These are phyloP conservation scores for Cyclospora cayetanensis DNA, from an alignment of 169 alveolate genomes.

Conservation along the genomic window DNA sequence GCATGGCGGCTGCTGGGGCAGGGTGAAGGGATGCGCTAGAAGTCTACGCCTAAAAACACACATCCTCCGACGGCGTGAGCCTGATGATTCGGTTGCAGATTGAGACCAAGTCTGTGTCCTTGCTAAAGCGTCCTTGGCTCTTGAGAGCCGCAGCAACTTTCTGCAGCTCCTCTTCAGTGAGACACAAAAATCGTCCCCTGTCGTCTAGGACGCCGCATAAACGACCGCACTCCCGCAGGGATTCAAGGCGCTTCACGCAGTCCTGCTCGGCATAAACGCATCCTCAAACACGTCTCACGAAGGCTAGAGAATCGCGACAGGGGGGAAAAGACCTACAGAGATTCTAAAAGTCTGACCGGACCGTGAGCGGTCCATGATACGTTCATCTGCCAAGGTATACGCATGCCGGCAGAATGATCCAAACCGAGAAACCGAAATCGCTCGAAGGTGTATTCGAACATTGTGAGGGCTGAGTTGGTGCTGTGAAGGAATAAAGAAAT, in stretches of 20 bases:
- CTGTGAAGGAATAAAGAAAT: no score
- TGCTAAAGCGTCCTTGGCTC: conserved; percentile 35
- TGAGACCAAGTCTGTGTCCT: conserved; percentile 43
- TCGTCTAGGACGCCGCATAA: conserved; percentile 46
- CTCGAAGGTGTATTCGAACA: not conserved
- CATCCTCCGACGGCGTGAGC: conserved; percentile 25
- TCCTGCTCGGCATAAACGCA: not conserved
- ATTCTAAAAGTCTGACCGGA: not conserved
- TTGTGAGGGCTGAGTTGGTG: no score
- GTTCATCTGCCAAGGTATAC: not conserved
- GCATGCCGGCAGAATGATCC: not conserved
- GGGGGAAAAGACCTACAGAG: not conserved
- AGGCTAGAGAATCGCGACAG: not conserved
- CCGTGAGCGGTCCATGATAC: not conserved
- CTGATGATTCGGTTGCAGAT: conserved; percentile 56
- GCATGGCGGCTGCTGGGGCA: not conserved
- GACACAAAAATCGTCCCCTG: conserved; percentile 7
- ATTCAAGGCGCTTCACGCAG: conserved; percentile 9
- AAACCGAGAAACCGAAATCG: not conserved
- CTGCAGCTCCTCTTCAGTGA: conserved; percentile 34
- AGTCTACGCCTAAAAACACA: not conserved
- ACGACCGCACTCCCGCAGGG: conserved; percentile 37
- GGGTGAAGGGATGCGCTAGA: not conserved
- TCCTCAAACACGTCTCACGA: not conserved
- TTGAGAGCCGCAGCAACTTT: conserved; percentile 15